phyloP scores from a whole-genome alignment of 805 yeast genomes.

The Kluyveromyces wickerhamii region DNA sequence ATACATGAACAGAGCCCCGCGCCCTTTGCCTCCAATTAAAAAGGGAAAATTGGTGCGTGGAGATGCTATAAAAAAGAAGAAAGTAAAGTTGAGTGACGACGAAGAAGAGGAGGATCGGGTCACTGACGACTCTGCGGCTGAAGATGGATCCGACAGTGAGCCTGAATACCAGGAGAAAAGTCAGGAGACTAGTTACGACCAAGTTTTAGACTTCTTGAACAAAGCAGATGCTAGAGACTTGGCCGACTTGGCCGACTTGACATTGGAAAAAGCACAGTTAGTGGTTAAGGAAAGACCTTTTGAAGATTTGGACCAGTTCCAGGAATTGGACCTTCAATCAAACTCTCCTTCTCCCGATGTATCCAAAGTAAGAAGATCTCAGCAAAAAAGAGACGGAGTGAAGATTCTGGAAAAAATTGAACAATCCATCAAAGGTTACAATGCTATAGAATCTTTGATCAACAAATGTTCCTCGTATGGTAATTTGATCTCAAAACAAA shows the following conservation, averaged over 20 bases:
- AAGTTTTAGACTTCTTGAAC: constrained; percentile 71
- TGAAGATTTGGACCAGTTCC: constrained; percentile 46
- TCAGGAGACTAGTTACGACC: constrained; percentile 42
- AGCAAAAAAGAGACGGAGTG: constrained; percentile 58
- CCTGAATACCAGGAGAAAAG: constrained; percentile 22
- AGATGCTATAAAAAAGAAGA: constrained; percentile 19
- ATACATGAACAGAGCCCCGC: constrained; percentile 10
- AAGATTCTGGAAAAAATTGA: constrained; percentile 63
- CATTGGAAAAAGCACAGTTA: constrained; percentile 54
- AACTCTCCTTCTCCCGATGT: constrained; percentile 11
- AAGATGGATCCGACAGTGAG: constrained; percentile 31
- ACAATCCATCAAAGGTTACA: constrained; percentile 73
- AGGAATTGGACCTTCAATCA: constrained; percentile 43
- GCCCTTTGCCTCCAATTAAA: constrained; percentile 19
- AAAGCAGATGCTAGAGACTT: constrained; percentile 67
- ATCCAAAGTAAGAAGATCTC: constrained; percentile 29
- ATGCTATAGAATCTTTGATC: constrained; percentile 90
- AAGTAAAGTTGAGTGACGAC: constrained; percentile 21
- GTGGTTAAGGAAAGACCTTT: constrained; percentile 70
- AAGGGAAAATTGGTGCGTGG: constrained; percentile 36
- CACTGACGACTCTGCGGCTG: constrained; percentile 37
- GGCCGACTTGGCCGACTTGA: constrained; percentile 69
- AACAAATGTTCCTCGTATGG: constrained; percentile 78
- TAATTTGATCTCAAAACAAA: constrained; percentile 56
- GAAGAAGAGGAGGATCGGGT: constrained; percentile 26